Conservation (phyloP, 345 rosid genomes). For the Trapa incisa region DNA sequence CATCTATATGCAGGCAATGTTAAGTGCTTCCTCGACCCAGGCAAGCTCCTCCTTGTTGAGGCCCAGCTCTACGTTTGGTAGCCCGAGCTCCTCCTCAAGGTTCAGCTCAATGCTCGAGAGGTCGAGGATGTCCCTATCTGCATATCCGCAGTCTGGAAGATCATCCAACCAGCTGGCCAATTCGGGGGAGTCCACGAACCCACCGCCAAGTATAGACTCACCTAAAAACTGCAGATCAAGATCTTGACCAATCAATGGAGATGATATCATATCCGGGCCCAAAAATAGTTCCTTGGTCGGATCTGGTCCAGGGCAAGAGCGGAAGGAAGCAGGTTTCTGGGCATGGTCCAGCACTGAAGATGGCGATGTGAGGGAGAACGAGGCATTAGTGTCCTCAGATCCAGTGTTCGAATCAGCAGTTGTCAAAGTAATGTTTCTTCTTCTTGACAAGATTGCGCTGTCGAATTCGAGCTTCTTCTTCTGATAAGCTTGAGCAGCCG, state of each 20-base stretch:
- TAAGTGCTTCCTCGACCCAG: constrained; percentile 26
- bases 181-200: constrained; percentile 5
- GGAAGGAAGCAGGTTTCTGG: constrained; percentile 5
- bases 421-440: constrained; percentile 6
- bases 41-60: constrained; percentile 17
- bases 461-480: constrained; percentile 31
- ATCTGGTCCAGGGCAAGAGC: not conserved
- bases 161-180: not conserved
- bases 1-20: constrained; percentile 9
- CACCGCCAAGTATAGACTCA: constrained; percentile 4
- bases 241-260: not conserved
- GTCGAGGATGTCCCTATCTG: not conserved
- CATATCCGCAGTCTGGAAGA: not conserved
- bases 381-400: constrained; percentile 5
- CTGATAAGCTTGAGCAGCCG: constrained; percentile 34
- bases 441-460: not conserved
- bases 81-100: constrained; percentile 9
- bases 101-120: not conserved
- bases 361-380: constrained; percentile 23
- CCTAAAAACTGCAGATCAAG: not conserved
- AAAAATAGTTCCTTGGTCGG: not conserved
- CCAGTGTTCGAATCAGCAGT: not conserved
- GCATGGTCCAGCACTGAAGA: constrained; percentile 33
- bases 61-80: constrained; percentile 13
- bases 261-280: not conserved